Evolutionary conservation across 495 filamentous ascomycete genomes (phyloP), one percentile per base, ranked within the genome.

Genomic region (Platismatia glauca): DNA sequence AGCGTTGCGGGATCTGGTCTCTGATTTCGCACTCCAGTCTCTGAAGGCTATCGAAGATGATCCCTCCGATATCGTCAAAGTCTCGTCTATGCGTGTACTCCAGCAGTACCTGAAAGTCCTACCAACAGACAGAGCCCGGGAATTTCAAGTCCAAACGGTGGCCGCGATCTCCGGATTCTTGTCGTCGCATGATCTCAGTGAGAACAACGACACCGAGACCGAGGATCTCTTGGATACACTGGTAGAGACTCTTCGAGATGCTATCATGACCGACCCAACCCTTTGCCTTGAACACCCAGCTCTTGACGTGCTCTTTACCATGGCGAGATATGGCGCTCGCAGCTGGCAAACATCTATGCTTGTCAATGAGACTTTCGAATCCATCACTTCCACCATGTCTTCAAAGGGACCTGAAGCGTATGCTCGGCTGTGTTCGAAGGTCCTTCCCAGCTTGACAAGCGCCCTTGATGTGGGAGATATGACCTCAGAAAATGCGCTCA

Each of bases 221-320:
- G 93, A 97, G 61, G 94, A 98, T 70, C 82, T 97, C 35, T 82
- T 97, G 61, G 89, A 95, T 11, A 92, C 91, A 1, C 75, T 98
- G 29, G 86, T 92, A 7, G 94, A 98, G 72, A 91, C 91, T 1
- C 79, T 98, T 16, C 83, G 91, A 46, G 84, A 89, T 64, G 87
- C 88, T 29, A 93, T 96, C 67, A 83, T 84, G 69, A 79, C 93
- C 60, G 86, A 96, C 60, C 78, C 89, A 8, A 74, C 76, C 13
- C 81, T 92, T 46, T 87, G 88, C 34, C 76, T 96, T 63, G 84
- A 82, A 22, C 83, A 85, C 39, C 76, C 80, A 43, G 87, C 89
- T 33, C 78, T 97, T 31, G 89, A 97, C 69, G 78, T 96, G 38
- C 82, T 97, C 39, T 97, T 98, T 73, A 84, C 85, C 44, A 81